A percentile compares a stretch with the other conserved stretches of the same genome.
These are phyloP conservation scores for Candida xyloterini DNA, from an alignment of 805 yeast species.

Conservation along the genomic window DNA sequence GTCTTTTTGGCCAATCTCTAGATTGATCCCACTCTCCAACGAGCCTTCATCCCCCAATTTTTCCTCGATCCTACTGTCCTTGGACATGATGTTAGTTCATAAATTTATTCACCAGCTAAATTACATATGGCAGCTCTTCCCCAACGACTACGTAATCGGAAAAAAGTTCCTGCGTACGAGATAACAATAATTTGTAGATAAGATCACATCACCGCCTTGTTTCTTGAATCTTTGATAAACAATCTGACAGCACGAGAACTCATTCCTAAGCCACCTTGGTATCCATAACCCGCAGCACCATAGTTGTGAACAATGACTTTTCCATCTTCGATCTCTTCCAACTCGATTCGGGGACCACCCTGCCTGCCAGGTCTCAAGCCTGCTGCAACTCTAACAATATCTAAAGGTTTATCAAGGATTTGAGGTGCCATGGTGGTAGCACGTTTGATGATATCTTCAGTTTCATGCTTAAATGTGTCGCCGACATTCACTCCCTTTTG, in stretches of 20 bases:
- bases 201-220: not conserved
- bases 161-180: no score
- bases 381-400: conserved; percentile 59
- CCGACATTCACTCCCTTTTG: conserved; percentile 60
- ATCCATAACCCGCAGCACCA: conserved; percentile 66
- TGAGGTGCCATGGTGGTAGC: conserved; percentile 50
- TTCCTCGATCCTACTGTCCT: no score
- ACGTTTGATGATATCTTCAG: conserved; percentile 50
- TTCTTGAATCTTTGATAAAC: conserved; percentile 12
- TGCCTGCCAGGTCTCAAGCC: conserved; percentile 73
- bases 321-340: conserved; percentile 36
- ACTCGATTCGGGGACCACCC: conserved; percentile 71
- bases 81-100: no score
- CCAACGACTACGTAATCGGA: no score
- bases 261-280: conserved; percentile 64
- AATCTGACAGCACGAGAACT: conserved; percentile 44
- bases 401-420: conserved; percentile 42
- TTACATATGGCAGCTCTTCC: no score
- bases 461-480: conserved; percentile 53
- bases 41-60: no score
- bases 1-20: no score
- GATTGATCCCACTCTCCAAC: no score
- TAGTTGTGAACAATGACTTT: conserved; percentile 57
- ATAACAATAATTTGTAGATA: no score
- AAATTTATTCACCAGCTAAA: no score